Evolutionary conservation across 257 asterid genomes (phyloP), one percentile per base, ranked within the genome.

Genomic region (Thymus quinquecostatus): DNA sequence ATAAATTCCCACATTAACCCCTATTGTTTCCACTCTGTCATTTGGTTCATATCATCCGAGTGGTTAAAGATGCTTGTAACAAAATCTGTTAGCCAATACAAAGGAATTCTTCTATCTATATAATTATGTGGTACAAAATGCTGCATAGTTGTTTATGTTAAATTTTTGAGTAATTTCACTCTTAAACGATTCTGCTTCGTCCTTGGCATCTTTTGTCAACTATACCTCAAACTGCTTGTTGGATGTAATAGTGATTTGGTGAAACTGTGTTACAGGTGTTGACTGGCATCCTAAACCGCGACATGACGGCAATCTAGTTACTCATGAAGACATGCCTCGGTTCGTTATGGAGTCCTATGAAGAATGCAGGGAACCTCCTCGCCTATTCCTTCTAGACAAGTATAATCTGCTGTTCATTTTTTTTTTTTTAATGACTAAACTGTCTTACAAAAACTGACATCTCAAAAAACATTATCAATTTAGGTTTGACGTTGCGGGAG

Each of bases 341-440:
- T 88, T 95, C 78, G 68, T 95, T 60, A 95, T 87, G 99, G 97
- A 95, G 70, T 95, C 97, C 11, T 95, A 92, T 67, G 98, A 95
- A 83, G 99, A 92, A 76, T 83, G 97, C 91, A 86, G 98, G 83
- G 97, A 86, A 44, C 99, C 97, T 49, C 99, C 99, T 67, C 97
- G 96, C 49, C 84, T 95, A 54, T 92, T 95, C 81, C 96, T 92
- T 82, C 82, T 95, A 69, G 99, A 95, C 94, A 95, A 87, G 99
- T 92, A 92, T 81, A 85, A 32, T 56, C 57, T 73, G 49, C 68
- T 50, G 8, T 45, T 55, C 74, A 70, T 41, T 21, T 21, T 21
- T 21, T 21, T 21, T 72, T 68, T 53, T n/a, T 1, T 10, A 58
- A 66, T 71, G 69, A 69, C 43, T 33, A n/a, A 38, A 51, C 11